phyloP scores from a whole-genome alignment of 2,329 filamentous ascomycete species.

The Cladosporium cucumerinum region DNA sequence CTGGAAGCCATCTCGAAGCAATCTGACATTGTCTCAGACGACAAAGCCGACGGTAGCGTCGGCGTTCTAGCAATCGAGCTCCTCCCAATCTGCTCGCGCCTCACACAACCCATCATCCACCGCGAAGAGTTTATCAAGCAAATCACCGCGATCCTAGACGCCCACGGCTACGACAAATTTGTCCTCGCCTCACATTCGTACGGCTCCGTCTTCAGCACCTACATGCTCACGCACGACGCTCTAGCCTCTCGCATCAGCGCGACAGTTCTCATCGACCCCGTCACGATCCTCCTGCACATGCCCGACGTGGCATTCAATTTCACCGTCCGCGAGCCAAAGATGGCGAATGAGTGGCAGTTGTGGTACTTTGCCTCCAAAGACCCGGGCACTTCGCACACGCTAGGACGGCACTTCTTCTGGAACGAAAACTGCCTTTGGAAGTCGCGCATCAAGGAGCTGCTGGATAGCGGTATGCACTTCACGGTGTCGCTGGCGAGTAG shows the following conservation, averaged over 20 bases:
- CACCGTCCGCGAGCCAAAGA: constrained; percentile 44
- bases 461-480: constrained; percentile 38
- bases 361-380: constrained; percentile 70
- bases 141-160: constrained; percentile 55
- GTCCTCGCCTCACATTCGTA: constrained; percentile 61
- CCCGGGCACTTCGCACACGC: constrained; percentile 61
- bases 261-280: constrained; percentile 58
- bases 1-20: constrained; percentile 49
- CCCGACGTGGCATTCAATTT: constrained; percentile 73
- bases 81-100: constrained; percentile 62
- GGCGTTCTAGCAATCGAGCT: constrained; percentile 65
- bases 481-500: constrained; percentile 58
- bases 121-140: constrained; percentile 55
- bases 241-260: constrained; percentile 49
- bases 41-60: constrained; percentile 48
- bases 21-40: constrained; percentile 30
- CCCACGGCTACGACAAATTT: constrained; percentile 57
- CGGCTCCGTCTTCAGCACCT: constrained; percentile 60
- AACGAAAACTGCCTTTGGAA: constrained; percentile 67
- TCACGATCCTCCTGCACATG: constrained; percentile 64
- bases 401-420: constrained; percentile 70
- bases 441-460: constrained; percentile 53
- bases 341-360: constrained; percentile 66
- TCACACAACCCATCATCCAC: constrained; percentile 53
- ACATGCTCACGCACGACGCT: constrained; percentile 53